Evolutionary conservation across 108 stramenopile genomes (phyloP).

Genomic region (Fistulifera solaris): DNA sequence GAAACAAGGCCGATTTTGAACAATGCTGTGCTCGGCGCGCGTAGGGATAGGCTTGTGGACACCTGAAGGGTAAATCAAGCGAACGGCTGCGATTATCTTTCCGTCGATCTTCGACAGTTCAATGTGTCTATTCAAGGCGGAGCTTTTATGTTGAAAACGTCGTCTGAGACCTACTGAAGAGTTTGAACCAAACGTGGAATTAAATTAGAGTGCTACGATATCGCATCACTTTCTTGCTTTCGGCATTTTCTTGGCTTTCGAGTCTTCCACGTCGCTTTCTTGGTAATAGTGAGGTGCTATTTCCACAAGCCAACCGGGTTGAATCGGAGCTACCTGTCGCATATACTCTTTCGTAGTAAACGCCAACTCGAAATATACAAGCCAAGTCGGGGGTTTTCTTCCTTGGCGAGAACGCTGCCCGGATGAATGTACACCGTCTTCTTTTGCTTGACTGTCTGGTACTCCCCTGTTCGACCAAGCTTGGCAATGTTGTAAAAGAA

Average conservation of each 20-base stretch:
- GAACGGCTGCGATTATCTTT: too few species aligned
- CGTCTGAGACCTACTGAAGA: too few species aligned
- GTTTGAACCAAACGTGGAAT: too few species aligned
- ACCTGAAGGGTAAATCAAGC: too few species aligned
- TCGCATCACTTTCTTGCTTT: conserved; percentile 1
- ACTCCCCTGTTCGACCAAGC: conserved; percentile 85
- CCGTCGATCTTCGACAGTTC: too few species aligned
- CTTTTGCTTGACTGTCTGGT: conserved; percentile 92
- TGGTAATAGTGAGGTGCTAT: conserved; percentile 98
- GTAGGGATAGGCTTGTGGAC: too few species aligned
- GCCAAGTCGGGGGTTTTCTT: conserved; percentile 86
- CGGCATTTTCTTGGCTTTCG: conserved; percentile 73
- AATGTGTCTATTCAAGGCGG: too few species aligned
- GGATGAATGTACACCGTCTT: conserved; percentile 97
- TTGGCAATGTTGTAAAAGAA: conserved; percentile 97
- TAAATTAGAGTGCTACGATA: too few species aligned
- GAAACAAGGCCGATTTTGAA: too few species aligned
- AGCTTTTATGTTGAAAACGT: too few species aligned
- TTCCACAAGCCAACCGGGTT: conserved; percentile 93
- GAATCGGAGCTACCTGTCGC: conserved; percentile 91
- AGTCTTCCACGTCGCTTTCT: conserved; percentile 82
- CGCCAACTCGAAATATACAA: conserved; percentile 93
- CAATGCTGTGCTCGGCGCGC: too few species aligned
- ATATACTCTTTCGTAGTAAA: conserved; percentile 99
- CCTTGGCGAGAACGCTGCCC: conserved; percentile 85